Conservation (phyloP, 2,329 filamentous ascomycete genomes). For the Emericellopsis atlantica region DNA sequence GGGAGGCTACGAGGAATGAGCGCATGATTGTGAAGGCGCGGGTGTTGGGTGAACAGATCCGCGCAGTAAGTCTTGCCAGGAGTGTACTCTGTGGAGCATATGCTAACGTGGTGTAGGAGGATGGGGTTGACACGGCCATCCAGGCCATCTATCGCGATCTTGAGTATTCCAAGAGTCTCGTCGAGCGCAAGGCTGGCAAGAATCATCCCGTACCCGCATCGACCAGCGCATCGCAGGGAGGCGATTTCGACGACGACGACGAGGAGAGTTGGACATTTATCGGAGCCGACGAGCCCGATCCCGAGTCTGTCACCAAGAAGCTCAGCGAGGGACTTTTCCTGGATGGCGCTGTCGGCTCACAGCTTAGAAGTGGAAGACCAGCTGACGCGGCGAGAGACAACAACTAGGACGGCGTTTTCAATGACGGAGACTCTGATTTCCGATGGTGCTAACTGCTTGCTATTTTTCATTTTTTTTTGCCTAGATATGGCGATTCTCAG, state of each 20-base stretch:
- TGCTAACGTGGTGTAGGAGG: constrained; percentile 44
- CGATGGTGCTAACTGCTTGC: no score
- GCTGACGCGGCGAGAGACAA: no score
- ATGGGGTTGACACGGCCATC: constrained; percentile 81
- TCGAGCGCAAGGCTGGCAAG: constrained; percentile 51
- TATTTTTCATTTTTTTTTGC: no score
- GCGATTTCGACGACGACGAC: constrained; percentile 41
- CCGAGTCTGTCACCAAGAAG: constrained; percentile 26
- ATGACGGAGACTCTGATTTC: no score
- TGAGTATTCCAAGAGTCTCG: constrained; percentile 78
- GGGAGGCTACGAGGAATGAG: constrained; percentile 82
- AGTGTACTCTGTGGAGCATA: not conserved
- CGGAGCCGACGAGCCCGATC: constrained; percentile 39
- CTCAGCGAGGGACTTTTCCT: constrained; percentile 19
- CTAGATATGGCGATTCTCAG: no score
- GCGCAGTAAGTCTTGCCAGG: constrained; percentile 48
- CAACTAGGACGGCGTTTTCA: no score
- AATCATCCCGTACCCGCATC: not conserved
- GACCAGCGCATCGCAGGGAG: constrained; percentile 10
- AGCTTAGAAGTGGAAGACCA: no score
- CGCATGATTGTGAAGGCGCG: constrained; percentile 84
- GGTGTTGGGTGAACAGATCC: constrained; percentile 74
- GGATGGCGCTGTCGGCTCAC: no score
- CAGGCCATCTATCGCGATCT: constrained; percentile 90
- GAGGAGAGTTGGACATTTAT: constrained; percentile 90